These are phyloP conservation scores for Udeniomyces megalosporus DNA, from an alignment of 768 basidiomycete species.

Conservation along the genomic window DNA sequence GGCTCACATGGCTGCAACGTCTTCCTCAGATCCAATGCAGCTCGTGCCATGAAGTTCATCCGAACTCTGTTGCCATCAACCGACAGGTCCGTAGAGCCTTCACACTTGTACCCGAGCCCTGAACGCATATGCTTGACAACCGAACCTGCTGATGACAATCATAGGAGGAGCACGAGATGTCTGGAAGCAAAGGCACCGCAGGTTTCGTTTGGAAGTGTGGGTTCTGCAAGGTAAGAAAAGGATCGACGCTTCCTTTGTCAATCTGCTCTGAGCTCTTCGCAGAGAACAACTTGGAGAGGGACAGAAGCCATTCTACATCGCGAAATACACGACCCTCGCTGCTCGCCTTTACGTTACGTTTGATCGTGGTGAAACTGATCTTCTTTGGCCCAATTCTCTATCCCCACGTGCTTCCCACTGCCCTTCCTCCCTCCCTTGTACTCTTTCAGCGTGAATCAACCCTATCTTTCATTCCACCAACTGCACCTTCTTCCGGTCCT, in stretches of 20 bases:
- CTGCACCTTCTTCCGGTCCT: slow-evolving; percentile 2
- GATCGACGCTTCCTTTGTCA: too few species aligned
- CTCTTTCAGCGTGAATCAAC: slow-evolving; percentile 7
- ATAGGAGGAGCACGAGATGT: slow-evolving; percentile 12
- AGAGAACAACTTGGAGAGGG: too few species aligned
- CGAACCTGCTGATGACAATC: background rate
- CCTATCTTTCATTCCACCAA: slow-evolving; percentile 13
- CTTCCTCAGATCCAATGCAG: slow-evolving; percentile 6
- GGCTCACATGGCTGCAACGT: too few species aligned
- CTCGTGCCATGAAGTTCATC: slow-evolving; percentile 10
- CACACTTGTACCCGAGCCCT: too few species aligned
- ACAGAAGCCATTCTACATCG: too few species aligned
- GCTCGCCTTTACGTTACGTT: background rate
- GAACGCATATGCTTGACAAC: too few species aligned
- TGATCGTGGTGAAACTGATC: background rate
- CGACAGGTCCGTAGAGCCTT: slow-evolving; percentile 10
- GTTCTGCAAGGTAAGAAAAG: slow-evolving; percentile 17
- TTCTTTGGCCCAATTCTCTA: background rate
- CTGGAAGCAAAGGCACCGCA: slow-evolving; percentile 1
- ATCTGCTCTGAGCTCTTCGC: too few species aligned
- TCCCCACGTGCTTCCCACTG: too few species aligned
- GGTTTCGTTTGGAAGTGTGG: slow-evolving; percentile 15
- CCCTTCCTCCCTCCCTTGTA: background rate
- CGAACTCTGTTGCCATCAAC: slow-evolving; percentile 8
- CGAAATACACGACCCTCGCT: too few species aligned